Evolutionary conservation across 768 basidiomycete species (phyloP).

Genomic region (Termitomyces sp.): DNA sequence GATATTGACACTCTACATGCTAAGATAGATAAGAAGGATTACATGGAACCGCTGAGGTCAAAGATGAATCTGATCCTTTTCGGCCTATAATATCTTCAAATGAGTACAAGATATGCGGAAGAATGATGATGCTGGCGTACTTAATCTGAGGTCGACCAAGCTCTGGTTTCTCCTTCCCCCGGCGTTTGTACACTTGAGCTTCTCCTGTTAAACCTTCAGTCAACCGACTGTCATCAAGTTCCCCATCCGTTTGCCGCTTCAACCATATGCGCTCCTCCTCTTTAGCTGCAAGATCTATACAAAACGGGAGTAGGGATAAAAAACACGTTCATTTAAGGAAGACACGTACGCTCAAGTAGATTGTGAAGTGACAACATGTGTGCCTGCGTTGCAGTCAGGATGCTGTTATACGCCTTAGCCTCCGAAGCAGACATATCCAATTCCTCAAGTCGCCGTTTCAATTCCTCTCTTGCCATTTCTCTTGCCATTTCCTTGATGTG

Average conservation of each 20-base stretch:
- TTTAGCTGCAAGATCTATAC: slow-evolving; percentile 55
- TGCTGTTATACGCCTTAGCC: slow-evolving; percentile 48
- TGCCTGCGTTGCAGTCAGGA: slow-evolving; percentile 48
- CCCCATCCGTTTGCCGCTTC: slow-evolving; percentile 66
- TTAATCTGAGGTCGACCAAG: slow-evolving; percentile 63
- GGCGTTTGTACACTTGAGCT: slow-evolving; percentile 63
- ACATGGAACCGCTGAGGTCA: slow-evolving; percentile 68
- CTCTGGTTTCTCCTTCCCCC: slow-evolving; percentile 66
- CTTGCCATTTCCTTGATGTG: slow-evolving; percentile 56
- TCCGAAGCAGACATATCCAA: slow-evolving; percentile 53
- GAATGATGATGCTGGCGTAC: slow-evolving; percentile 23
- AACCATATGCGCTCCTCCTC: slow-evolving; percentile 70
- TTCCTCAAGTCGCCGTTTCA: slow-evolving; percentile 55
- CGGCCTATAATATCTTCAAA: slow-evolving; percentile 25
- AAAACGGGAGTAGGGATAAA: background rate
- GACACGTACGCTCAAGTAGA: slow-evolving; percentile 53
- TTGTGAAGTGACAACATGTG: slow-evolving; percentile 57
- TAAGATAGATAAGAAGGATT: background rate
- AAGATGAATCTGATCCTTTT: slow-evolving; percentile 67
- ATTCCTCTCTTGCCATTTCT: slow-evolving; percentile 61
- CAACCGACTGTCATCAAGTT: slow-evolving; percentile 59
- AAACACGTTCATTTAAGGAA: background rate
- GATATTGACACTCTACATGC: background rate
- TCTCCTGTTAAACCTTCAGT: slow-evolving; percentile 67
- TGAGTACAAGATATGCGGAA: background rate